phyloP scores from a whole-genome alignment of 2,329 filamentous ascomycete species.

The Gliomastix tumulicola region DNA sequence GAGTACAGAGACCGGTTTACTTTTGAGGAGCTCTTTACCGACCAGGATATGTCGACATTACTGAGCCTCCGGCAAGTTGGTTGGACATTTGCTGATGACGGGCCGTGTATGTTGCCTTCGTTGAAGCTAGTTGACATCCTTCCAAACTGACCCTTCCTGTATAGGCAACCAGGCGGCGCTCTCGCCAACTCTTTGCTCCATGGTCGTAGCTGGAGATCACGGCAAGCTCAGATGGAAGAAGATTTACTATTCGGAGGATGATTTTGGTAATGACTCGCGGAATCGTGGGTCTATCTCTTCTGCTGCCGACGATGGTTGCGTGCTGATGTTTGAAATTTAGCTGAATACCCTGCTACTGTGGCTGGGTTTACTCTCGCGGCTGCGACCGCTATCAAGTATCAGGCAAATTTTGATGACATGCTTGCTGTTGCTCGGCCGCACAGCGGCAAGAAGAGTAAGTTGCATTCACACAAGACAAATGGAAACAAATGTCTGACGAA shows the following conservation, averaged over 20 bases:
- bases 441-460: not conserved
- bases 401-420: constrained; percentile 61
- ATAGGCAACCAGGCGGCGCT: constrained; percentile 52
- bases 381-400: constrained; percentile 35
- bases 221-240: constrained; percentile 52
- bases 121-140: too few species aligned
- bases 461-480: not conserved
- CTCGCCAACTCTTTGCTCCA: constrained; percentile 53
- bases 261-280: constrained; percentile 39
- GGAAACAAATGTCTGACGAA: not conserved
- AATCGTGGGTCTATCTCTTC: constrained; percentile 30
- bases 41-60: constrained; percentile 58
- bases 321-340: constrained; percentile 21
- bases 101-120: constrained; percentile 50
- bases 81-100: constrained; percentile 62
- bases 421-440: constrained; percentile 56
- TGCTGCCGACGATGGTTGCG: not conserved
- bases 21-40: constrained; percentile 60
- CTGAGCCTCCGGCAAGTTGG: constrained; percentile 69
- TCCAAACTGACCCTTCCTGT: constrained; percentile 10
- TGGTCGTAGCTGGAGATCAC: constrained; percentile 51
- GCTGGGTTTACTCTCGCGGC: constrained; percentile 52
- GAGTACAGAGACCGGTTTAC: constrained; percentile 73
- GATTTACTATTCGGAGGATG: constrained; percentile 40
- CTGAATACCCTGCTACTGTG: constrained; percentile 48